phyloP scores from a whole-genome alignment of 2,329 filamentous ascomycete genomes.

The Alternaria sp. region DNA sequence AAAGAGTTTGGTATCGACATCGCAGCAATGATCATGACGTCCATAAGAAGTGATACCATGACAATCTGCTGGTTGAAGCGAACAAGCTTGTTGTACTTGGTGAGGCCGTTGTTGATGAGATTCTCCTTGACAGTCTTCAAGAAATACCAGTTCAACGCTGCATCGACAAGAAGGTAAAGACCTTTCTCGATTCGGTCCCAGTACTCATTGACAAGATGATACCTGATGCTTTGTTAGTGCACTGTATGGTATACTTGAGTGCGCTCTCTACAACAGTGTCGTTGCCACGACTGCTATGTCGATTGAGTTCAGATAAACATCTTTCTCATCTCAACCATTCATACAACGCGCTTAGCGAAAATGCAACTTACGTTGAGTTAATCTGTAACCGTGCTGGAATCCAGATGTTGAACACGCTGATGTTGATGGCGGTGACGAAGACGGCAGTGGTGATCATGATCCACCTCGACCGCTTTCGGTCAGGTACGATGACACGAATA shows the following conservation, averaged over 20 bases:
- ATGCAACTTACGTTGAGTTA: constrained; percentile 28
- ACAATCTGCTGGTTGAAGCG: constrained; percentile 62
- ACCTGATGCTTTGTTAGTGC: constrained; percentile 24
- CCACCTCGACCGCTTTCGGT: constrained; percentile 39
- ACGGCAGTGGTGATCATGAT: constrained; percentile 51
- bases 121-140: constrained; percentile 57
- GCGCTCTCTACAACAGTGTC: neutral
- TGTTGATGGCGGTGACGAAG: constrained; percentile 51
- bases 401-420: constrained; percentile 53
- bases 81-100: constrained; percentile 62
- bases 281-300: neutral
- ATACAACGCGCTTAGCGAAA: neutral
- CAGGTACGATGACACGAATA: constrained; percentile 48
- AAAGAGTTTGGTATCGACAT: constrained; percentile 59
- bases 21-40: constrained; percentile 58
- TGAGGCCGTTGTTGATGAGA: constrained; percentile 59
- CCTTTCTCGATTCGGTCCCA: constrained; percentile 53
- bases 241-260: neutral
- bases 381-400: constrained; percentile 51
- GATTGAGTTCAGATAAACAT: neutral
- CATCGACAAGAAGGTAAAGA: constrained; percentile 50
- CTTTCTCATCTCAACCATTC: neutral
- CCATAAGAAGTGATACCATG: constrained; percentile 61
- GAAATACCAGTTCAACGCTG: constrained; percentile 52
- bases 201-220: constrained; percentile 48